Conservation (phyloP, 495 filamentous ascomycete genomes). For the Bryoglossum gracile region DNA sequence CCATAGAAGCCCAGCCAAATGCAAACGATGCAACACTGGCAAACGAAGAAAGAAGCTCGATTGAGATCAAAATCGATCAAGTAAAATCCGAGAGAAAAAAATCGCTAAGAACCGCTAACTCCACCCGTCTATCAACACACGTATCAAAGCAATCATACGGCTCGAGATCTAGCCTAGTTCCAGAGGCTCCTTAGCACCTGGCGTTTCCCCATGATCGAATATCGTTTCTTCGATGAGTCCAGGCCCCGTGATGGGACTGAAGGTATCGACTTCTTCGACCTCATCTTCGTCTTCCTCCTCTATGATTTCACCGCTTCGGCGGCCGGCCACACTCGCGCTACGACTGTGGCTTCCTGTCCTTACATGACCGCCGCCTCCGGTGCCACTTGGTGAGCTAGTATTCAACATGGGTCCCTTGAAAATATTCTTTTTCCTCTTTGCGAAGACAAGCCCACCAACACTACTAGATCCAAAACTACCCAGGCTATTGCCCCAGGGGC, state of each 20-base stretch:
- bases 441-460: conserved; percentile 68
- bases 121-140: conserved; percentile 7
- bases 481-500: conserved; percentile 29
- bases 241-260: conserved; percentile 20
- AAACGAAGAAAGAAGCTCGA: conserved; percentile 6
- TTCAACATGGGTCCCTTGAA: conserved; percentile 82
- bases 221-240: conserved; percentile 19
- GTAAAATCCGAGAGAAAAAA: conserved; percentile 10
- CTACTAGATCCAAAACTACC: conserved; percentile 23
- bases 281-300: conserved; percentile 80
- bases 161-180: neutral
- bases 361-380: conserved; percentile 27
- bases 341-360: conserved; percentile 40
- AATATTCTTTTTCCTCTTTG: conserved; percentile 77
- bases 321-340: conserved; percentile 45
- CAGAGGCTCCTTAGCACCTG: conserved; percentile 1
- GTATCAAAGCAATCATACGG: too few species aligned
- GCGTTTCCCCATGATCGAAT: conserved; percentile 9
- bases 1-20: conserved; percentile 20
- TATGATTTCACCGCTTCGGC: conserved; percentile 64
- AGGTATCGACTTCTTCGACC: conserved; percentile 45
- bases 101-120: conserved; percentile 23
- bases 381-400: conserved; percentile 42
- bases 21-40: conserved; percentile 24
- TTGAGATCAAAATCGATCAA: conserved; percentile 6